Conservation (phyloP, 2,329 filamentous ascomycete genomes). For the Aspergillus melleus region DNA sequence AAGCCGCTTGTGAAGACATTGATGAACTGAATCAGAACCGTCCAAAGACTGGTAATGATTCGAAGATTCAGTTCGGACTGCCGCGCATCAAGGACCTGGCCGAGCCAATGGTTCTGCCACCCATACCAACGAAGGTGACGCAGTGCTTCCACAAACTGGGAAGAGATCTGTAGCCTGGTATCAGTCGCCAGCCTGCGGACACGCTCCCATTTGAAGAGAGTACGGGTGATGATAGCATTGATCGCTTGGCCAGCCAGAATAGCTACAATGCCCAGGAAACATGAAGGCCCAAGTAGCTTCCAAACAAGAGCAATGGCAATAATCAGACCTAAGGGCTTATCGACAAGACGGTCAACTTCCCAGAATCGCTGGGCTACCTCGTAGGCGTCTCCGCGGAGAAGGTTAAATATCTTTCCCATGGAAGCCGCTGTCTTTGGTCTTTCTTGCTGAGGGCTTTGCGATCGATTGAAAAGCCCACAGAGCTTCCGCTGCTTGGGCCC, state of each 20-base stretch:
- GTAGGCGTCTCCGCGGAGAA: conserved; percentile 64
- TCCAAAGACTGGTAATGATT: conserved; percentile 64
- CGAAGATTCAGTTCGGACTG: conserved; percentile 66
- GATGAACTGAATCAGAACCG: conserved; percentile 63
- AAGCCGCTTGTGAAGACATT: conserved; percentile 71
- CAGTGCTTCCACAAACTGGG: conserved; percentile 84
- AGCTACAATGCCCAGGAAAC: conserved; percentile 70
- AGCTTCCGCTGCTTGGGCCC: conserved; percentile 27
- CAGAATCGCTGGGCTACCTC: conserved; percentile 64
- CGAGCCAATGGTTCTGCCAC: conserved; percentile 76
- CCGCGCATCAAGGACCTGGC: conserved; percentile 66
- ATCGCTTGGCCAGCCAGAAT: conserved; percentile 67
- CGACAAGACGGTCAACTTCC: conserved; percentile 77
- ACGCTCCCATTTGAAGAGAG: conserved; percentile 68
- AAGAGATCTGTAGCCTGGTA: conserved; percentile 73
- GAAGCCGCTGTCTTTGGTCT: conserved; percentile 63
- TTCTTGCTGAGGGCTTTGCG: conserved; percentile 26
- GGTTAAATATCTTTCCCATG: conserved; percentile 86
- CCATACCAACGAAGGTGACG: conserved; percentile 79
- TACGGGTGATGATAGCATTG: conserved; percentile 67
- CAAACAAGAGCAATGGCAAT: conserved; percentile 73
- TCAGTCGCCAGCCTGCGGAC: conserved; percentile 74
- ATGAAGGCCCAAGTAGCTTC: conserved; percentile 77
- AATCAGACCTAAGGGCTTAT: conserved; percentile 73
- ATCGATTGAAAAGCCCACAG: conserved; percentile 25